Percentiles rank a stretch among this genome's conserved stretches.
Conservation (phyloP, 495 filamentous ascomycete genomes). For the Hyphodiscus hymeniophilus region DNA sequence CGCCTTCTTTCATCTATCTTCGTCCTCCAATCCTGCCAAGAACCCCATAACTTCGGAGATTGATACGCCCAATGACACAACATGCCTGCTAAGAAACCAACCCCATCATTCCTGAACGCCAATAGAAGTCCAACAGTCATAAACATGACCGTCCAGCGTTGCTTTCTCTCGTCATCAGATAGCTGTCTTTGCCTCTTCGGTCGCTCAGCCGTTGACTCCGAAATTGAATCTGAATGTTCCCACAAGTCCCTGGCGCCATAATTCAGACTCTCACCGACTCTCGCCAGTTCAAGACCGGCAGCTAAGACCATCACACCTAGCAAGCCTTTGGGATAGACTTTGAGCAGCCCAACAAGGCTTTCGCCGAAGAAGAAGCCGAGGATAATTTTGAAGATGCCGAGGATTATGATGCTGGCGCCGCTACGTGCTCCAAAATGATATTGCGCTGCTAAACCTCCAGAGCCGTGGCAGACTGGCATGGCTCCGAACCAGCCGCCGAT, state of each 20-base stretch:
- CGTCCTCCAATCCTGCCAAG: conserved; percentile 25
- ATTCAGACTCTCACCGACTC: conserved; percentile 76
- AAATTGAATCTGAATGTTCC: no score
- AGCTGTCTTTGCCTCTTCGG: conserved; percentile 27
- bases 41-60: conserved; percentile 19
- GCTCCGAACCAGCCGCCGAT: conserved; percentile 82
- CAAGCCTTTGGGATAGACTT: conserved; percentile 60
- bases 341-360: conserved; percentile 55
- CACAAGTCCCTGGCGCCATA: conserved; percentile 55
- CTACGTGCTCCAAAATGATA: conserved; percentile 85
- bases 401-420: conserved; percentile 70
- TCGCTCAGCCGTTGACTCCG: no score
- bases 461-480: conserved; percentile 94
- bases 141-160: conserved; percentile 81
- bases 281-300: conserved; percentile 75
- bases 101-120: conserved; percentile 82
- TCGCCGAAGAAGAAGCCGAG: conserved; percentile 69
- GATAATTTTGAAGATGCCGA: conserved; percentile 67
- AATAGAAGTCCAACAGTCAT: conserved; percentile 62
- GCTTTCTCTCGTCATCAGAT: conserved; percentile 53
- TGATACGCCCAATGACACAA: conserved; percentile 53
- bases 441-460: conserved; percentile 83
- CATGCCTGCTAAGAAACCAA: conserved; percentile 79
- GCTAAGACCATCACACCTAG: conserved; percentile 85
- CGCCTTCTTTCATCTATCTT: conserved; percentile 19